Evolutionary conservation across 495 filamentous ascomycete genomes (phyloP), one percentile per base, ranked within the genome.

Genomic region (Xylaria longipes): DNA sequence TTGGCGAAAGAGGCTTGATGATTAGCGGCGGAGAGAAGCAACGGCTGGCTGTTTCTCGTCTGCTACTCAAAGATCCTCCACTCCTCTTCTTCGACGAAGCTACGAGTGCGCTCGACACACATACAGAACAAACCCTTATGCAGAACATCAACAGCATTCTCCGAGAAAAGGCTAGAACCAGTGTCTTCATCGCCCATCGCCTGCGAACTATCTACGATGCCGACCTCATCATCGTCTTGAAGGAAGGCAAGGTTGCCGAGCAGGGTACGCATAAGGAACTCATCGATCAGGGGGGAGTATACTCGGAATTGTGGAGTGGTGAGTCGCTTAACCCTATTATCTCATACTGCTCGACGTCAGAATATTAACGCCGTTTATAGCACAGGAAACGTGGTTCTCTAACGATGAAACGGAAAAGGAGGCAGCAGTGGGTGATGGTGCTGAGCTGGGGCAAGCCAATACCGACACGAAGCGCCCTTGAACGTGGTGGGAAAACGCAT

Each of bases 21-120:
- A 98, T 98, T 22, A 95, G 92, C 4, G 96, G 95, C 9, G 96
- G 96, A 41, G 96, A 99, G 83, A 98, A 98, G 81, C 96, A 99
- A 78, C 89, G 96, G 5, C 82, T 99, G 39, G 96, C 97, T 2
- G 89, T 99, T 27, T 93, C 93, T 7, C 85, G 96, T 39, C 78
- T 98, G 45, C 86, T 99, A 1, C 82, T 99, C 56, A 99, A 99
- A 75, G 93, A 99, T 74, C 95, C 96, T 0, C 92, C 94, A 7
- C 81, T 98, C 43, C 83, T 98, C 1, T 98, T 99, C 87, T 98
- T 98, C 74, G 96, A 99, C 76, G 96, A 99, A 84, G 96, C 96
- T 82, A 99, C 97, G 1, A 97, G 93, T 61, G 97, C 96, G 1
- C 84, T 99, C 58, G 96, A 99, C 77, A 98, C 97, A 0, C 93